Conservation (phyloP, 2,329 filamentous ascomycete species). For the Cadophora sp. region DNA sequence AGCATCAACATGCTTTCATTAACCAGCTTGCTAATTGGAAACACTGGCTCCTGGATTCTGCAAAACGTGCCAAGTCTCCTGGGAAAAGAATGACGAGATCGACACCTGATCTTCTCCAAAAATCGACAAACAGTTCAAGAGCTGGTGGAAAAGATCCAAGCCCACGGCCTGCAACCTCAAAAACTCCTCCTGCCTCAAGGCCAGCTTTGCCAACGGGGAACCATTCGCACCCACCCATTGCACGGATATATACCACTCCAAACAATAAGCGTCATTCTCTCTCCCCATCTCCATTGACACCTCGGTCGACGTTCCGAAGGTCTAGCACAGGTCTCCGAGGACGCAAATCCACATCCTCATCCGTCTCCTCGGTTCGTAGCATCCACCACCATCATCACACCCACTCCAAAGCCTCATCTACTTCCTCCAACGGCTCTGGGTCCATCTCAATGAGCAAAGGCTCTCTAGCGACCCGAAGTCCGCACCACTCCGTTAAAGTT, state of each 20-base stretch:
- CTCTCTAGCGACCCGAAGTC: conserved; percentile 70
- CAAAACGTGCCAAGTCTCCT: conserved; percentile 67
- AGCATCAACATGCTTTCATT: conserved; percentile 67
- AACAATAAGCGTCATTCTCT: conserved; percentile 78
- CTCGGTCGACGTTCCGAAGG: conserved; percentile 83
- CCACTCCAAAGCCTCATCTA: conserved; percentile 94
- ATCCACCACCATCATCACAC: conserved; percentile 87
- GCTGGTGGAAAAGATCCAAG: conserved; percentile 58
- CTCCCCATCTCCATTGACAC: conserved; percentile 87
- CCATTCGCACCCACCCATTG: conserved; percentile 41
- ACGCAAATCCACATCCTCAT: conserved; percentile 94
- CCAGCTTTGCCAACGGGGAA: conserved; percentile 45
- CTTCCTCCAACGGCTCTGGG: conserved; percentile 80
- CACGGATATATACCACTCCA: conserved; percentile 48
- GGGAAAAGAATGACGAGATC: conserved; percentile 51
- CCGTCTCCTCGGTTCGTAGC: conserved; percentile 89
- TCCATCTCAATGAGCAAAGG: conserved; percentile 71
- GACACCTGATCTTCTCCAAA: conserved; percentile 64
- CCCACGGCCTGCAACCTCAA: conserved; percentile 66
- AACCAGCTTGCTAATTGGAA: conserved; percentile 72
- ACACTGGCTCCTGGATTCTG: conserved; percentile 74
- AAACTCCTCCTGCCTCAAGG: conserved; percentile 45
- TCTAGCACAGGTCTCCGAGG: conserved; percentile 85
- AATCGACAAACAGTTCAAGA: conserved; percentile 48
- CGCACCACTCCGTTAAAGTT: conserved; percentile 93